These are phyloP conservation scores for Aureobasidium sp. DNA, from an alignment of 2,329 filamentous ascomycete species.

Conservation along the genomic window DNA sequence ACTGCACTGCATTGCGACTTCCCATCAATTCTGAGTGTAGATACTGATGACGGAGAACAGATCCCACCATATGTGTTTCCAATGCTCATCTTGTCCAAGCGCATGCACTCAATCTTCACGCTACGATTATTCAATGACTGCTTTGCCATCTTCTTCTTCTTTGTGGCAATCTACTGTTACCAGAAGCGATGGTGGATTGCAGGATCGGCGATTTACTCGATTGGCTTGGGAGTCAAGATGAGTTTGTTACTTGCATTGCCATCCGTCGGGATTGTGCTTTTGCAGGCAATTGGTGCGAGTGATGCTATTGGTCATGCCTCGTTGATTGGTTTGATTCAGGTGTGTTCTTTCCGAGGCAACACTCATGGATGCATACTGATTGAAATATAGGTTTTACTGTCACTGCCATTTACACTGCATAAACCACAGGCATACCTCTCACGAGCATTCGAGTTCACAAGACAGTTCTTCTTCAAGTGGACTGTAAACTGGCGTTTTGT, in stretches of 20 bases:
- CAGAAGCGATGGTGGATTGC: constrained; percentile 67
- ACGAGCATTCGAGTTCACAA: constrained; percentile 81
- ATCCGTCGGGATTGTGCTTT: constrained; percentile 66
- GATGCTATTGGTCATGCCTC: constrained; percentile 59
- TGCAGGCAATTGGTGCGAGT: constrained; percentile 61
- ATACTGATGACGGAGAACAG: constrained; percentile 28
- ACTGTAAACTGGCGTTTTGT: constrained; percentile 98
- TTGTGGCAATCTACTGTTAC: constrained; percentile 68
- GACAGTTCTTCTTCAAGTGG: constrained; percentile 94
- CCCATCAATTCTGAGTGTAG: neutral
- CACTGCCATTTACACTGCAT: constrained; percentile 58
- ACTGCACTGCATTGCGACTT: neutral
- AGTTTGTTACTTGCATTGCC: constrained; percentile 75
- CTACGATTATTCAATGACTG: constrained; percentile 94
- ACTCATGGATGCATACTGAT: neutral
- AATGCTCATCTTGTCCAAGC: constrained; percentile 79
- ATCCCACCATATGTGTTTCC: constrained; percentile 83
- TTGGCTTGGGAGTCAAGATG: constrained; percentile 93
- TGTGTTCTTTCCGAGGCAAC: too few relatives aligned
- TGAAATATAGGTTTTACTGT: constrained; percentile 45
- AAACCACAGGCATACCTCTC: constrained; percentile 66
- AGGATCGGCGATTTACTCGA: constrained; percentile 64
- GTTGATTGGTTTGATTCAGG: constrained; percentile 70
- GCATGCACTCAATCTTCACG: constrained; percentile 87
- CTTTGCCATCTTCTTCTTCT: constrained; percentile 76